These are phyloP conservation scores for Sordaria brevicollis DNA, from an alignment of 495 filamentous ascomycete genomes.

Conservation along the genomic window DNA sequence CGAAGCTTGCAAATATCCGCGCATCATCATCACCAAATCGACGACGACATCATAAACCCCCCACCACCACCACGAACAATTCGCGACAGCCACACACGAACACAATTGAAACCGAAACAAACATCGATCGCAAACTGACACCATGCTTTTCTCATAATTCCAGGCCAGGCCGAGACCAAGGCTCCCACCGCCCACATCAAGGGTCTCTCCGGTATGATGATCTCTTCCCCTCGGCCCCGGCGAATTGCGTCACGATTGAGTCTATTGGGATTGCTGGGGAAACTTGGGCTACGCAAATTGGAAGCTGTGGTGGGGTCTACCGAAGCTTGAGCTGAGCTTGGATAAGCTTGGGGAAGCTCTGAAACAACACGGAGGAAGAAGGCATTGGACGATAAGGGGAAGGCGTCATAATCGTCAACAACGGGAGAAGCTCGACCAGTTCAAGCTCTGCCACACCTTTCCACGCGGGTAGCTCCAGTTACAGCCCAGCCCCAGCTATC, in stretches of 20 bases:
- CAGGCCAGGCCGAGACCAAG: conserved; percentile 20
- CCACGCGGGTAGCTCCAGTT: background rate
- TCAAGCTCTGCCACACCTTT: background rate
- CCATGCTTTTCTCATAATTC: background rate
- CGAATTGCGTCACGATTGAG: background rate
- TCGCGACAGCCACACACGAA: background rate
- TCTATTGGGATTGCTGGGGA: conserved; percentile 1
- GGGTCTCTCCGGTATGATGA: conserved; percentile 21
- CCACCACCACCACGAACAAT: background rate
- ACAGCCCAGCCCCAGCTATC: background rate
- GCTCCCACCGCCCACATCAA: conserved; percentile 9
- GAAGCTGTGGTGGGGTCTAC: background rate
- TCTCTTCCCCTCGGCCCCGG: background rate
- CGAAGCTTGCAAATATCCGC: conserved; percentile 12
- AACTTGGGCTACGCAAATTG: background rate
- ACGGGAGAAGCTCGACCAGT: background rate
- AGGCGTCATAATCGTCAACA: background rate
- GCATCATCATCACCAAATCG: background rate
- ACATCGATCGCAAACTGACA: conserved; percentile 1
- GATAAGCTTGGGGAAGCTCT: background rate
- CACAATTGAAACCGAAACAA: conserved; percentile 2
- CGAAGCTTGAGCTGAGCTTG: background rate
- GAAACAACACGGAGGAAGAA: background rate
- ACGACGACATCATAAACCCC: background rate
- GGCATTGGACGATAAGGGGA: background rate